Conservation (phyloP, 805 yeast species). For the Nakazawaea sp. region DNA sequence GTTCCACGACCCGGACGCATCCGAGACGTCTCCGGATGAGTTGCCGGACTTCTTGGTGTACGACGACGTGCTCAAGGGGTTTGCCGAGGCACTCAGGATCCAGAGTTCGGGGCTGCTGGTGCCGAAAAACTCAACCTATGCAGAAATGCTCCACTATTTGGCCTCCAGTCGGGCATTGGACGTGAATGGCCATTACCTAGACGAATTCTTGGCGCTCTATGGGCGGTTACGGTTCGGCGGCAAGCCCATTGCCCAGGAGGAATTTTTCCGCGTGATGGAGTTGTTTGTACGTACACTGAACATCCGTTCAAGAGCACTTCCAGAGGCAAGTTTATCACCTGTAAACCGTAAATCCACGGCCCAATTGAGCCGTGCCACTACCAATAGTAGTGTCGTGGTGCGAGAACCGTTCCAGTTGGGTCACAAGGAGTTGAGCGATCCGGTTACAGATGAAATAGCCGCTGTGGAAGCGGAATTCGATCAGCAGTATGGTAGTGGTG, state of each 20-base stretch:
- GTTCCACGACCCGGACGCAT: slow-evolving; percentile 16
- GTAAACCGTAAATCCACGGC: no score
- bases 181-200: slow-evolving; percentile 10
- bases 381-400: not conserved
- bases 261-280: slow-evolving; percentile 55
- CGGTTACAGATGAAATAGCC: not conserved
- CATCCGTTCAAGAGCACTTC: not conserved
- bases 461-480: no score
- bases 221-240: slow-evolving; percentile 68
- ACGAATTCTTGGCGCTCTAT: slow-evolving; percentile 43
- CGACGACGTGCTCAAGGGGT: slow-evolving; percentile 48
- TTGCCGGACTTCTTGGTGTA: slow-evolving; percentile 28
- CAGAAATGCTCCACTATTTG: slow-evolving; percentile 33
- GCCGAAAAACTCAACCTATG: slow-evolving; percentile 33
- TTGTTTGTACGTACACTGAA: slow-evolving; percentile 19
- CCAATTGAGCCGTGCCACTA: not conserved
- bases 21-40: not conserved
- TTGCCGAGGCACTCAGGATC: slow-evolving; percentile 51
- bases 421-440: not conserved
- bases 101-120: slow-evolving; percentile 28
- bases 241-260: slow-evolving; percentile 45
- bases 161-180: slow-evolving; percentile 13
- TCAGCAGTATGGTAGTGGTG: no score
- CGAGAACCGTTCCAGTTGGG: no score
- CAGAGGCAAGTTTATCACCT: not conserved